Conservation (phyloP, 768 basidiomycete species). For the Mycena epipterygia region DNA sequence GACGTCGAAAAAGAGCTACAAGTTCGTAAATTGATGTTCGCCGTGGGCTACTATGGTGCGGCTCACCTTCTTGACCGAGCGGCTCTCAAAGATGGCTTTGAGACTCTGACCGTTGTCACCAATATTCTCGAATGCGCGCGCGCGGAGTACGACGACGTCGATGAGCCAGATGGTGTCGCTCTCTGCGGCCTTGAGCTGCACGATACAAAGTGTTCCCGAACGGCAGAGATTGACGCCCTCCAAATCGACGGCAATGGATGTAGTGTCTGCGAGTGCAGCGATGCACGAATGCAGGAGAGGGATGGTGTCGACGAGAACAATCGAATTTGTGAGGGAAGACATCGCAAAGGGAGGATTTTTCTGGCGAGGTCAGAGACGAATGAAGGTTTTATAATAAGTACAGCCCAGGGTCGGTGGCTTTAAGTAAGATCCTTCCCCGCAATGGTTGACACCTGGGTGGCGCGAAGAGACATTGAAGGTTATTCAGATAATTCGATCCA, state of each 20-base stretch:
- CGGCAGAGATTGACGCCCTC: constrained; percentile 52
- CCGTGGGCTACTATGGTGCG: neutral
- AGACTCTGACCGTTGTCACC: constrained; percentile 41
- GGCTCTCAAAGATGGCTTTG: constrained; percentile 39
- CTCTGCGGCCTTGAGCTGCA: constrained; percentile 46
- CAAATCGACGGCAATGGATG: constrained; percentile 49
- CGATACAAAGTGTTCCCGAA: constrained; percentile 44
- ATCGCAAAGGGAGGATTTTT: neutral
- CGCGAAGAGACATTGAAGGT: neutral
- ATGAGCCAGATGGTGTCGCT: constrained; percentile 50
- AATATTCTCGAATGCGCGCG: constrained; percentile 44
- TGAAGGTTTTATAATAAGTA: neutral
- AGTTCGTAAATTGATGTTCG: neutral
- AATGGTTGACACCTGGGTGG: too few species aligned
- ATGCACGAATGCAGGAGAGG: constrained; percentile 23
- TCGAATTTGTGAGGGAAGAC: neutral
- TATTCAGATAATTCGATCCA: neutral
- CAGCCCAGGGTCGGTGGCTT: too few species aligned
- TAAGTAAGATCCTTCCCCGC: too few species aligned
- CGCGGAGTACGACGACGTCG: constrained; percentile 49
- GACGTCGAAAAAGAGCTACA: constrained; percentile 51
- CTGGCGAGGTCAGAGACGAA: neutral
- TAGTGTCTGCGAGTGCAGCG: neutral
- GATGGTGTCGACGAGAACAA: constrained; percentile 28
- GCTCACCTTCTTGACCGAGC: constrained; percentile 40